Evolutionary conservation across 257 asterid species (phyloP), one percentile per base, ranked within the genome.

Genomic region (Haberlea rhodopensis): DNA sequence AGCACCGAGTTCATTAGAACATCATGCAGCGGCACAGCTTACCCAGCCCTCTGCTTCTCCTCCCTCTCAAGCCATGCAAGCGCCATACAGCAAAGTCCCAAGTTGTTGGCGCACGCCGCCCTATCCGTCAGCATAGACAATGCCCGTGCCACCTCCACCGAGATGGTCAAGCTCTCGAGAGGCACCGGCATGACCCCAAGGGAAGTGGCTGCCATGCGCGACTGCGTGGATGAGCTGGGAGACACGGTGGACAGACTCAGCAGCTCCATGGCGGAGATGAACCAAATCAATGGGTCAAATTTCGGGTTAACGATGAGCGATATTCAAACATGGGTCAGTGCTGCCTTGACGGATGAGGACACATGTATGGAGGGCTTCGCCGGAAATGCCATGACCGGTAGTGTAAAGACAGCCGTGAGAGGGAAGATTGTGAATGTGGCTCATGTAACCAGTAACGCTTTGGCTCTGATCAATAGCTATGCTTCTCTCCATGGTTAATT

Each of bases 301-400:
- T 84, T 79, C 53, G 80, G 8, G 54, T 82, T 5, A 84, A 84
- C 65, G n/a, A n/a, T n/a, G n/a, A n/a, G n/a, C n/a, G n/a, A n/a
- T n/a, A n/a, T n/a, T n/a, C n/a, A n/a, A n/a, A 89, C 95, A 0
- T 89, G 96, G 96, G 89, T 89, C 0, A 89, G 96, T 71, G 90
- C 91, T 20, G 95, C 95, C 60, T 63, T 89, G 84, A 89, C 95
- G 0, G 81, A 89, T 19, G 90, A 81, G 11, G 89, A 82, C 45
- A 84, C 95, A 0, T 88, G 95, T 72, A 79, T 68, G 49, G 92
- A 86, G 0, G 95, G 92, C 11, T 89, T 86, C 45, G 66, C 77
- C 40, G 90, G 90, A 8, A 77, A 78, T 59, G 57, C 43, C 0
- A 68, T 68, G 77, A 75, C 59, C 45, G 87, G 87, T 10, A 71